Evolutionary conservation across 768 basidiomycete genomes (phyloP).

Genomic region (Tephrocybe sp.): DNA sequence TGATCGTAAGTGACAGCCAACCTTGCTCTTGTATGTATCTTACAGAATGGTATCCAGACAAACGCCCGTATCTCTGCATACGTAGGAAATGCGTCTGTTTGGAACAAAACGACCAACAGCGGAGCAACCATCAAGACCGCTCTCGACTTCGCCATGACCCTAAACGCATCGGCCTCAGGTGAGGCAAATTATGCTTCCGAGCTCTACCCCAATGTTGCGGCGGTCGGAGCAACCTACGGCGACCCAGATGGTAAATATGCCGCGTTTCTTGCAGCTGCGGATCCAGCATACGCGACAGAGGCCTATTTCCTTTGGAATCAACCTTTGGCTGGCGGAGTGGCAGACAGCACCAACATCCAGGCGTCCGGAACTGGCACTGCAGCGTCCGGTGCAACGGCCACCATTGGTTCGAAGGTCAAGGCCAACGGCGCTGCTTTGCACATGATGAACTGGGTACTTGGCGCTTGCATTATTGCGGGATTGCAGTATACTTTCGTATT

Average conservation of each 20-base stretch:
- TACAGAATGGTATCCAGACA: constrained; percentile 33
- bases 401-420: not conserved
- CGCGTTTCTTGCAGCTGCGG: constrained; percentile 36
- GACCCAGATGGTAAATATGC: constrained; percentile 58
- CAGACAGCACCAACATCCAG: constrained; percentile 6
- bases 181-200: constrained; percentile 42
- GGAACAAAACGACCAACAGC: constrained; percentile 45
- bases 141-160: constrained; percentile 49
- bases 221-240: constrained; percentile 57
- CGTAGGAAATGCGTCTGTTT: constrained; percentile 41
- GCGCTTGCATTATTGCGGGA: not conserved
- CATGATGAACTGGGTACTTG: not conserved
- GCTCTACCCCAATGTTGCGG: constrained; percentile 55
- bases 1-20: constrained; percentile 46
- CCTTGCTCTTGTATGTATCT: not conserved
- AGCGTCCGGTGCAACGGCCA: not conserved
- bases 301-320: constrained; percentile 56
- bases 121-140: constrained; percentile 59
- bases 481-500: constrained; percentile 4
- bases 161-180: constrained; percentile 1
- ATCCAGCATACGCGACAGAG: constrained; percentile 37
- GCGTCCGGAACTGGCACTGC: not conserved
- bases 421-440: not conserved
- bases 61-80: constrained; percentile 54
- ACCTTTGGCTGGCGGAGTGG: constrained; percentile 37